These are phyloP conservation scores for Oryza meridionalis DNA, from an alignment of 176 grass and related monocot species.

Conservation along the genomic window DNA sequence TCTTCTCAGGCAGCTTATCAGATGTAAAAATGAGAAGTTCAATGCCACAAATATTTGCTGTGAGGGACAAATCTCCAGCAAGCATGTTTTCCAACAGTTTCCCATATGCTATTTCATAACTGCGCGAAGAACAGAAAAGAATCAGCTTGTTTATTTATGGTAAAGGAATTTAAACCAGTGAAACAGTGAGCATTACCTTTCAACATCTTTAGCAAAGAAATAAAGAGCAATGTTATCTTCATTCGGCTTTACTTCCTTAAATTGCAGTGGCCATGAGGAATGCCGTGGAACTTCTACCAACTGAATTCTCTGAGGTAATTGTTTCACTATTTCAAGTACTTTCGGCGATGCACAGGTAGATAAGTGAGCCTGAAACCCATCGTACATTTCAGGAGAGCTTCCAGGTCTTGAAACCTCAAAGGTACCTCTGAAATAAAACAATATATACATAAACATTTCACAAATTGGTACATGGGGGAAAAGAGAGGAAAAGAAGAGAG, in stretches of 20 bases:
- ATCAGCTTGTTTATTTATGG: constrained; percentile 35
- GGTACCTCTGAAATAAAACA: constrained; percentile 69
- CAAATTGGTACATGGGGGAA: constrained; percentile 12
- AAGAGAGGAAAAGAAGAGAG: constrained; percentile 36
- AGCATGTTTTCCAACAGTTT: constrained; percentile 77
- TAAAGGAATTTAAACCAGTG: constrained; percentile 14
- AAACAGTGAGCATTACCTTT: constrained; percentile 63
- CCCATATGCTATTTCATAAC: constrained; percentile 73
- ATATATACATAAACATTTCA: constrained; percentile 40
- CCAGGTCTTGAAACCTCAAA: constrained; percentile 78
- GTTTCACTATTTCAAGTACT: constrained; percentile 63
- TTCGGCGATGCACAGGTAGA: constrained; percentile 69
- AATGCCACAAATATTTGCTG: constrained; percentile 57
- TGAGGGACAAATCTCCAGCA: constrained; percentile 74
- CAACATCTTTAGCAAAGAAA: constrained; percentile 95
- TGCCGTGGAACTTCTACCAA: constrained; percentile 68
- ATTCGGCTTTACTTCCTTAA: constrained; percentile 61
- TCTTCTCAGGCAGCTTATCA: constrained; percentile 70
- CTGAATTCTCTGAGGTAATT: constrained; percentile 71
- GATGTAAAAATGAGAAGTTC: constrained; percentile 96
- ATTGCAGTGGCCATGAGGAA: constrained; percentile 74
- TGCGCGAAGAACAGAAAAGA: constrained; percentile 39
- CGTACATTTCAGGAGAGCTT: constrained; percentile 53
- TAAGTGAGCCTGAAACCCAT: constrained; percentile 92
- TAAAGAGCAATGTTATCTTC: constrained; percentile 91